Conservation (phyloP, 768 basidiomycete species). For the Chlorophyllum brunneum region DNA sequence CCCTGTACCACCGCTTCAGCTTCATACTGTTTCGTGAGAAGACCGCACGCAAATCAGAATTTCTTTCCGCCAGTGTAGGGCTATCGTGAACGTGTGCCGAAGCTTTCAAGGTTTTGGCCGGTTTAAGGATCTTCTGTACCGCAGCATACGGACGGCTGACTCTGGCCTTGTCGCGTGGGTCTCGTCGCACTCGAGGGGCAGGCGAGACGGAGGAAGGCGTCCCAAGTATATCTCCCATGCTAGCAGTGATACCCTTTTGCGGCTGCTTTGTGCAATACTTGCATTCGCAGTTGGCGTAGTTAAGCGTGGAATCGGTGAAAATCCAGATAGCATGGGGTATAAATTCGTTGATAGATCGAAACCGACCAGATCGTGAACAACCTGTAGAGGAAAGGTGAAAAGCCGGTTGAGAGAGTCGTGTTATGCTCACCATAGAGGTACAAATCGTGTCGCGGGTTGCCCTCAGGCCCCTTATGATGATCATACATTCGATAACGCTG, state of each 20-base stretch:
- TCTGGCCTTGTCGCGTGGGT: slow-evolving; percentile 21
- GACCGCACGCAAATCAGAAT: slow-evolving; percentile 59
- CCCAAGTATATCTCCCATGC: slow-evolving; percentile 36
- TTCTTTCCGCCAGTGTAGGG: slow-evolving; percentile 57
- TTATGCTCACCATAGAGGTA: slow-evolving; percentile 67
- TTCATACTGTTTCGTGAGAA: slow-evolving; percentile 39
- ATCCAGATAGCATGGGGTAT: slow-evolving; percentile 84
- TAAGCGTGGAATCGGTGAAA: slow-evolving; percentile 45
- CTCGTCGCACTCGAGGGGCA: neutral
- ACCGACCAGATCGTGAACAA: slow-evolving; percentile 39
- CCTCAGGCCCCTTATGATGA: slow-evolving; percentile 63
- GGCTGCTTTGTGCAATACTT: slow-evolving; percentile 73
- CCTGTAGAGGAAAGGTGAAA: slow-evolving; percentile 31
- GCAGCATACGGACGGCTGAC: slow-evolving; percentile 34
- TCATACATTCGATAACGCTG: slow-evolving; percentile 66
- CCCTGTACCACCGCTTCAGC: slow-evolving; percentile 34
- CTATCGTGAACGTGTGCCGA: slow-evolving; percentile 35
- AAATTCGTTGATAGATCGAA: slow-evolving; percentile 84
- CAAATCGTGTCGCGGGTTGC: slow-evolving; percentile 61
- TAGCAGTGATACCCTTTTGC: slow-evolving; percentile 66
- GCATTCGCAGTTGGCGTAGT: slow-evolving; percentile 57
- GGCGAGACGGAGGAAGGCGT: slow-evolving; percentile 9
- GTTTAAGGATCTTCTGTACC: slow-evolving; percentile 32
- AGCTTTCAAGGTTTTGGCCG: slow-evolving; percentile 24
- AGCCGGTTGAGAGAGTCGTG: neutral